Evolutionary conservation across 1,139 yeast genomes (phyloP), one percentile per base, ranked within the genome.

Genomic region (Protomyces inundatus): DNA sequence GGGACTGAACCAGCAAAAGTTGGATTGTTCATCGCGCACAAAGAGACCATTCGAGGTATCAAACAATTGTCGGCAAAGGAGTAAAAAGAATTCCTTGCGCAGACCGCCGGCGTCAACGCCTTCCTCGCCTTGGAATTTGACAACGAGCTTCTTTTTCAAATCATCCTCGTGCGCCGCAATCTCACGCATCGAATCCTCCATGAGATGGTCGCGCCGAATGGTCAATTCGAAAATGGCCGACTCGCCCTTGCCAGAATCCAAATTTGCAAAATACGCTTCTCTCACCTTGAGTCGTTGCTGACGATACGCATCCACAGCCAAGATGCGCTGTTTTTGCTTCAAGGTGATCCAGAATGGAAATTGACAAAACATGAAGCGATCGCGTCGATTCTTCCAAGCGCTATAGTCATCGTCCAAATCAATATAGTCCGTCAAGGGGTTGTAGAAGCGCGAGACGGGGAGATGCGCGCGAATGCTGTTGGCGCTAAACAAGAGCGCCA

Each of bases 41-140:
- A 77, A 77, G 14, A 75, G 64, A 1, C 70, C 89, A 54, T 84
- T 81, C 57, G 77, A 77, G 0, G 90, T 87, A 70, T 81, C 82
- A 71, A 91, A 88, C 1, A 93, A 74, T 33, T 86, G 85, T 66
- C 83, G 82, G 0, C 88, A 85, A 52, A 93, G 76, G 39, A 90
- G 74, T 59, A 85, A 77, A 73, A 93, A 91, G 98, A 98, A 93
- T 72, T 93, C 98, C 72, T 90, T 91, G 69, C 86, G 83, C 66
- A 91, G 78, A 0, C 98, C 98, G 0, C 98, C 98, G 0, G 90
- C 97, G 77, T 93, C 98, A 32, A 91, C 81, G 0, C 98, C 98
- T 0, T 93, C 95, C 71, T 93, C 98, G 64, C 85, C 85, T 3
- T 86, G 74, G 73, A 93, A 93, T 70, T 88, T 91, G 10, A 93